Base-by-base conservation (phyloP, 805 yeast species). In the Zygosaccharomyces bailii region DNA sequence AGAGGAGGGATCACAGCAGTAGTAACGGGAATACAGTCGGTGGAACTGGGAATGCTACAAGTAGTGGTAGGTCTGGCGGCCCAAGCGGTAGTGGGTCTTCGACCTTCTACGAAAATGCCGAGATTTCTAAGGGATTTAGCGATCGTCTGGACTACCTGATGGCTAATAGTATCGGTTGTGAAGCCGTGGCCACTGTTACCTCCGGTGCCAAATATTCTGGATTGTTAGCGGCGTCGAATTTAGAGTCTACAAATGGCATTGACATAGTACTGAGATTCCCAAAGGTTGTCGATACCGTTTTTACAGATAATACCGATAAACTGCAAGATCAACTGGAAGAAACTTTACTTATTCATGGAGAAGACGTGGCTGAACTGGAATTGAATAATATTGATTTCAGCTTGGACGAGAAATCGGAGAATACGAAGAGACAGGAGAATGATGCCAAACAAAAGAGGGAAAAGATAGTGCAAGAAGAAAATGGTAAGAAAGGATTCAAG, bases 151-250 rank as follows among this genome's bases (percentile, higher is more conserved):
- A 75, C 36, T 80, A 63, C 50, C 68, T 82, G 39, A 63, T 84
- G 34, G 70, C 77, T 30, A 78, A 78, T 50, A 70, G 88, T 5
- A 67, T 84, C 33, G 86, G 95, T 14, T 69, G 75, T 23, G 67
- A 68, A 23, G 79, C 77, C 9, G 69, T 70, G 10, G 82, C 79
- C 5, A 78, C 88, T 2, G 78, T 82, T 1, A 65, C 77, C 19
- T 74, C 86, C 0, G 91, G 91, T 10, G 70, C 76, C 2, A 65
- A 73, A 21, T 74, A 78, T 54, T 63, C 67, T 17, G 96, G 96
- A 16, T 57, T 80, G 6, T 65, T 86, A 44, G 67, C 72, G 34
- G 74, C 82, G 8, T 71, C 76, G 16, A 69, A 68, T 25, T 69
- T 71, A 7, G 53, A 59, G 25, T 61, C 71, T 1, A 62, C 67